Conservation (phyloP, 805 yeast genomes). For the Myxozyma geophila region DNA sequence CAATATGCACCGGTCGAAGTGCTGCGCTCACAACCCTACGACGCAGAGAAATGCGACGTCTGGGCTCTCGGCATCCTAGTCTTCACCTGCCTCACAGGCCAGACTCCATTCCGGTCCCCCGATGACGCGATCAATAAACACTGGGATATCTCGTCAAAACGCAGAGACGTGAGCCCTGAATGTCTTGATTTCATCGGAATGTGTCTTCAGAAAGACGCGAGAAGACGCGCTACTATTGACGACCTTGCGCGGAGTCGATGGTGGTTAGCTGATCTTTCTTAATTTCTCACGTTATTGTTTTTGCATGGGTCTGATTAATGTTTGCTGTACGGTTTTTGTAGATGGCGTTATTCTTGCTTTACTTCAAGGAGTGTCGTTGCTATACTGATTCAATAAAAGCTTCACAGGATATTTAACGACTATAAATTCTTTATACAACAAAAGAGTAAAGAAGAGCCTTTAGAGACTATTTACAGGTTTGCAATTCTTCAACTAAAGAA, state of each 20-base stretch:
- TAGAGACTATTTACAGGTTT: background rate
- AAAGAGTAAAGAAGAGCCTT: background rate
- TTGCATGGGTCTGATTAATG: background rate
- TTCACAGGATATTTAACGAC: background rate
- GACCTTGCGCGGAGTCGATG: constrained; percentile 27
- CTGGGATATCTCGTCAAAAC: constrained; percentile 19
- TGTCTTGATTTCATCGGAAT: constrained; percentile 24
- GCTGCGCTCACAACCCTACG: constrained; percentile 28
- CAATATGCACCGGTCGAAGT: constrained; percentile 37
- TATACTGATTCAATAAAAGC: background rate
- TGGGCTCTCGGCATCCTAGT: constrained; percentile 36
- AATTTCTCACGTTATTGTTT: background rate
- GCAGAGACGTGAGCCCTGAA: constrained; percentile 23
- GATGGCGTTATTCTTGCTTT: background rate
- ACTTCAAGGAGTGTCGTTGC: background rate
- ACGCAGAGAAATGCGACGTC: constrained; percentile 35
- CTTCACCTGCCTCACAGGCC: constrained; percentile 36
- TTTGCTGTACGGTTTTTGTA: background rate
- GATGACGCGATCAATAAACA: constrained; percentile 34
- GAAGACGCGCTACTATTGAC: constrained; percentile 24
- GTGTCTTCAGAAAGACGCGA: constrained; percentile 31
- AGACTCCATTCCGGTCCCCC: constrained; percentile 31
- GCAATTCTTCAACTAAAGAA: background rate
- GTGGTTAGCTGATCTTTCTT: constrained; percentile 35
- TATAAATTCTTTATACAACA: background rate